Evolutionary conservation across 257 asterid species (phyloP).

Genomic region (Solanum ossicruentum): DNA sequence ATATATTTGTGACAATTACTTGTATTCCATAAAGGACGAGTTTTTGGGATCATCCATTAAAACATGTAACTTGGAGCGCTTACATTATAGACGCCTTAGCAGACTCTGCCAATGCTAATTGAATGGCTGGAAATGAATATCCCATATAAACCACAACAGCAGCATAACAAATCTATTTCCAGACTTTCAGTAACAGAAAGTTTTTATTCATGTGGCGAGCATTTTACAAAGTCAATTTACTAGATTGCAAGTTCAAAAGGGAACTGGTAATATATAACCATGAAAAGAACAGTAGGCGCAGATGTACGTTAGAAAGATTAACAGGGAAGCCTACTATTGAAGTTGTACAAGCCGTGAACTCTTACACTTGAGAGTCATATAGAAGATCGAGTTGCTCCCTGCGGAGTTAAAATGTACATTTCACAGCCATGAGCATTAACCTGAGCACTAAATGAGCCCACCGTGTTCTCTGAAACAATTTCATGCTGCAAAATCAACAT

Average conservation of each 20-base stretch:
- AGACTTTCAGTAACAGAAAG: background rate
- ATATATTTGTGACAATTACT: background rate
- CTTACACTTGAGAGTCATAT: constrained; percentile 4
- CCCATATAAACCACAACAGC: background rate
- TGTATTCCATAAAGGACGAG: background rate
- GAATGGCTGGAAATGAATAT: background rate
- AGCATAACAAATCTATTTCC: background rate
- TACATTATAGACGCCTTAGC: background rate
- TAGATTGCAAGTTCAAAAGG: background rate
- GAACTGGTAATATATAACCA: background rate
- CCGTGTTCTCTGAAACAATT: constrained; percentile 26
- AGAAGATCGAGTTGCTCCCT: constrained; percentile 7
- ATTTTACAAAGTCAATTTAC: background rate
- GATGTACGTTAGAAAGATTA: background rate
- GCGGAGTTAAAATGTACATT: constrained; percentile 58
- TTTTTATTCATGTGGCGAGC: background rate
- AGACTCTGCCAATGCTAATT: background rate
- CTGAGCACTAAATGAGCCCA: constrained; percentile 44
- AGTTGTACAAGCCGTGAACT: background rate
- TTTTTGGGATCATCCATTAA: background rate
- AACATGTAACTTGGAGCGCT: background rate
- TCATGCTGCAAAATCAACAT: constrained; percentile 44
- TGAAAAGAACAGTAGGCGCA: background rate
- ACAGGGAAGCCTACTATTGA: background rate
- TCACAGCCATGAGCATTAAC: constrained; percentile 63